These are phyloP conservation scores for Solanum ahanhuiri DNA, from an alignment of 257 asterid genomes.

Conservation along the genomic window DNA sequence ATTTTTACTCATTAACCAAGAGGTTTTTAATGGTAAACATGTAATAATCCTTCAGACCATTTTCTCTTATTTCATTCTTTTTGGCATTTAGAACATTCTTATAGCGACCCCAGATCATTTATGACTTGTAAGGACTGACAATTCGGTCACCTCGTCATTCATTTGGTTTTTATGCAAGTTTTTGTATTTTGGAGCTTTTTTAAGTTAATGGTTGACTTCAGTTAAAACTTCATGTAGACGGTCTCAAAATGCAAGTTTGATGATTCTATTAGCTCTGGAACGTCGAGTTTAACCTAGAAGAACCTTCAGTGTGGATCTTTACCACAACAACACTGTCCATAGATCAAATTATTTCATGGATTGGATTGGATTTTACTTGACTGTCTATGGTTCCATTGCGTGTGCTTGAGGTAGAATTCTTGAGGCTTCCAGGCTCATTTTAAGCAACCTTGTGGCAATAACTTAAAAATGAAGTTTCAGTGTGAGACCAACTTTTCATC, in stretches of 20 bases:
- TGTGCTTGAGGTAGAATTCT: neutral
- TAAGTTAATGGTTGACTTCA: neutral
- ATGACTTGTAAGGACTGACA: neutral
- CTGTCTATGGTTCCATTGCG: neutral
- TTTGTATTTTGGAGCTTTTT: no score
- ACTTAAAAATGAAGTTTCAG: no score
- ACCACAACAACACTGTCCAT: neutral
- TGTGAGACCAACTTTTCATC: neutral
- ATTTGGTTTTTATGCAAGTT: no score
- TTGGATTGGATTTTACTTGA: neutral
- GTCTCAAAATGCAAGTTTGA: neutral
- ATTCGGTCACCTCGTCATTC: neutral
- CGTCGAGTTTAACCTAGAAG: neutral
- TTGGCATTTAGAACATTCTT: neutral
- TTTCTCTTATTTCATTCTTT: neutral
- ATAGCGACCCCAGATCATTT: neutral
- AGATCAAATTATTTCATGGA: neutral
- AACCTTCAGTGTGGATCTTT: neutral
- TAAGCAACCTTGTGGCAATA: neutral
- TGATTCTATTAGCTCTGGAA: neutral
- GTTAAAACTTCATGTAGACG: neutral
- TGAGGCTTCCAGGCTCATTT: neutral
- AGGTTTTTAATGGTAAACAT: neutral
- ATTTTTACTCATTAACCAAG: neutral
- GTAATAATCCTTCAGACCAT: no score